phyloP scores from a whole-genome alignment of 2,329 filamentous ascomycete species.

The Ceratocystis eucalypticola region DNA sequence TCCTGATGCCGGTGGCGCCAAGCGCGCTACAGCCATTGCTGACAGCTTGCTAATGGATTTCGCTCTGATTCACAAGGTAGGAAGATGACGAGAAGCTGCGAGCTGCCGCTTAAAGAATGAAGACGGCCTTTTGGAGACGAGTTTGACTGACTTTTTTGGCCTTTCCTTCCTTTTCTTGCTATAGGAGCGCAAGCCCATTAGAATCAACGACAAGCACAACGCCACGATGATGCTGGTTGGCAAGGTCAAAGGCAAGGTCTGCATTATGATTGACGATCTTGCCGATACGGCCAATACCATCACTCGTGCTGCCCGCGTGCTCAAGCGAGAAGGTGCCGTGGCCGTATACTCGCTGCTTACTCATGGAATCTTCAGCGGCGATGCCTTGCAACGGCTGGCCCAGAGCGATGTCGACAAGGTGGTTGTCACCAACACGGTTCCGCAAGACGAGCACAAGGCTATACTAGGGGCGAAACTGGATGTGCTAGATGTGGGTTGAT shows the following conservation, averaged over 20 bases:
- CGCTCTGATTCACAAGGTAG: slow-evolving; percentile 93
- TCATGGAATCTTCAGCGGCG: slow-evolving; percentile 87
- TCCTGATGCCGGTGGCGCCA: slow-evolving; percentile 90
- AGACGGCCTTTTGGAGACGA: slow-evolving; percentile 6
- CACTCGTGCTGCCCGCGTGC: slow-evolving; percentile 85
- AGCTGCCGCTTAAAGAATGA: slow-evolving; percentile 18
- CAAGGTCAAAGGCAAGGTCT: slow-evolving; percentile 64
- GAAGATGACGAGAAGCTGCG: slow-evolving; percentile 17
- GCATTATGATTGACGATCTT: slow-evolving; percentile 87
- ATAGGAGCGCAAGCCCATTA: slow-evolving; percentile 77
- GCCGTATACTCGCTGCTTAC: slow-evolving; percentile 85
- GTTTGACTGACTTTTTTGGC: slow-evolving; percentile 19
- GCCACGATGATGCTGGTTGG: slow-evolving; percentile 94
- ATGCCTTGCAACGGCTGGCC: slow-evolving; percentile 89
- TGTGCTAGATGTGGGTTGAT: slow-evolving; percentile 50
- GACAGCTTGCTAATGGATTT: slow-evolving; percentile 90
- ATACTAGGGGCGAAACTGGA: slow-evolving; percentile 74
- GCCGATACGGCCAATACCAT: slow-evolving; percentile 96
- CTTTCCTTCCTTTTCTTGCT: slow-evolving; percentile 26
- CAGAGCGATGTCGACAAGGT: slow-evolving; percentile 86
- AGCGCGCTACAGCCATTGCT: slow-evolving; percentile 88
- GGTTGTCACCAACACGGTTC: slow-evolving; percentile 88
- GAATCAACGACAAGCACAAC: slow-evolving; percentile 77
- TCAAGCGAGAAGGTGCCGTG: slow-evolving; percentile 90
- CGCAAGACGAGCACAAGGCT: slow-evolving; percentile 66